A percentile compares a stretch with the other conserved stretches of the same genome.
These are phyloP conservation scores for Yamadazyma kitorensis DNA, from an alignment of 805 yeast genomes.

Conservation along the genomic window DNA sequence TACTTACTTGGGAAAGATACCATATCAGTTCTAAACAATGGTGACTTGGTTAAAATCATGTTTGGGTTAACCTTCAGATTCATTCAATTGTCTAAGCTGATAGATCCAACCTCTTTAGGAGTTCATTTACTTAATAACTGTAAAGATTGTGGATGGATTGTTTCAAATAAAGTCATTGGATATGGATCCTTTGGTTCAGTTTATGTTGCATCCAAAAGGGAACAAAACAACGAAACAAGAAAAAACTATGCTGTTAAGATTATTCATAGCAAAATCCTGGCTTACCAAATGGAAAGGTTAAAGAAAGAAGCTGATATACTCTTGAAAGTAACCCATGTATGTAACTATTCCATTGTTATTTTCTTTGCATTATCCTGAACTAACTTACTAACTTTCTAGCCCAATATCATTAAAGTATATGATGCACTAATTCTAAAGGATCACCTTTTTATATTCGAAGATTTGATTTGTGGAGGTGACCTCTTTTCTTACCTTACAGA, in stretches of 20 bases:
- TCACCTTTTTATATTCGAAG: constrained; percentile 46
- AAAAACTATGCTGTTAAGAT: constrained; percentile 52
- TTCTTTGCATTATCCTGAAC: constrained; percentile 20
- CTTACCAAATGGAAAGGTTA: constrained; percentile 2
- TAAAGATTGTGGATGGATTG: constrained; percentile 33
- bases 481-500: constrained; percentile 51
- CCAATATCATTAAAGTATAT: constrained; percentile 47
- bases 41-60: constrained; percentile 29
- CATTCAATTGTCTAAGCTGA: background rate
- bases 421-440: constrained; percentile 26
- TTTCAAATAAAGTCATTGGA: constrained; percentile 44
- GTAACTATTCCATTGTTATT: too few relatives aligned
- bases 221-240: constrained; percentile 2
- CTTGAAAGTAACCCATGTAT: constrained; percentile 35
- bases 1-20: constrained; percentile 24
- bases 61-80: background rate
- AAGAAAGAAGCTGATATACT: constrained; percentile 43
- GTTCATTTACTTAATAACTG: too few relatives aligned
- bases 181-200: constrained; percentile 61
- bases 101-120: too few relatives aligned
- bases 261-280: constrained; percentile 13
- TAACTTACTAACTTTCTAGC: constrained; percentile 25
- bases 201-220: constrained; percentile 25
- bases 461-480: constrained; percentile 56
- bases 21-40: constrained; percentile 30